Conservation (phyloP, 2,329 filamentous ascomycete genomes). For the Amesomyces nigricolor region DNA sequence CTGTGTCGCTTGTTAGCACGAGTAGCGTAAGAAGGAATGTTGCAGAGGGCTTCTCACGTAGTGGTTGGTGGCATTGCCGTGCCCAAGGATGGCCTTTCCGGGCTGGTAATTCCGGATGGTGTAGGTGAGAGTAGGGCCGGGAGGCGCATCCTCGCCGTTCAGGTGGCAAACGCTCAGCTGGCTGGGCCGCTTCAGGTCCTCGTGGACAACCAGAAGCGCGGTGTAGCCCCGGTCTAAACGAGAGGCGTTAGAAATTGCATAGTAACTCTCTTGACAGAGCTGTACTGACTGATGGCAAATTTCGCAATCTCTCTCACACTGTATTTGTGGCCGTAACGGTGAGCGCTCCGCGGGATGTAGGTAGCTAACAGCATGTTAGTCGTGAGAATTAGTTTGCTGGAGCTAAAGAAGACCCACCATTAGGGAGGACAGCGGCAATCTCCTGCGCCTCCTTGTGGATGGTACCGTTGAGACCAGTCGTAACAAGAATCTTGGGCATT, state of each 20-base stretch:
- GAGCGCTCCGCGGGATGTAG: slow-evolving; percentile 75
- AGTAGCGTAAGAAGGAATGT: slow-evolving; percentile 53
- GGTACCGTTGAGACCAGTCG: slow-evolving; percentile 82
- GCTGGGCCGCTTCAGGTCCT: slow-evolving; percentile 79
- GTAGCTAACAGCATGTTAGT: slow-evolving; percentile 16
- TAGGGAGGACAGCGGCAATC: slow-evolving; percentile 78
- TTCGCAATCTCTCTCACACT: slow-evolving; percentile 83
- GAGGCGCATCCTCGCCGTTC: slow-evolving; percentile 40
- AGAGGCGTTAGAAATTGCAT: slow-evolving; percentile 11
- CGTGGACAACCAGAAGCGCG: slow-evolving; percentile 75
- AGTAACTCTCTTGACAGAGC: not conserved
- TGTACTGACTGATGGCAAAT: slow-evolving; percentile 58
- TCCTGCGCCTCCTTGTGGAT: slow-evolving; percentile 78
- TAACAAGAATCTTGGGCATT: slow-evolving; percentile 81
- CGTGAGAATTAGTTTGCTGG: not conserved
- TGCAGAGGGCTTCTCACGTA: slow-evolving; percentile 60
- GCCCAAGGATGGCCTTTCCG: slow-evolving; percentile 79
- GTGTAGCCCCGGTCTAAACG: slow-evolving; percentile 65
- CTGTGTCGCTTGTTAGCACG: slow-evolving; percentile 17
- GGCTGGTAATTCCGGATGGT: slow-evolving; percentile 85
- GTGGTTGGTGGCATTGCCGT: slow-evolving; percentile 82
- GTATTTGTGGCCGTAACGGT: slow-evolving; percentile 85
- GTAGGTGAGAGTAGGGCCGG: slow-evolving; percentile 90
- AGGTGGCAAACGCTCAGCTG: slow-evolving; percentile 81
- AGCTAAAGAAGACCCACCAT: slow-evolving; percentile 51